A percentile compares a stretch with the other conserved stretches of the same genome.
Conservation (phyloP, 768 basidiomycete species). For the Macrolepiota albuminosa region DNA sequence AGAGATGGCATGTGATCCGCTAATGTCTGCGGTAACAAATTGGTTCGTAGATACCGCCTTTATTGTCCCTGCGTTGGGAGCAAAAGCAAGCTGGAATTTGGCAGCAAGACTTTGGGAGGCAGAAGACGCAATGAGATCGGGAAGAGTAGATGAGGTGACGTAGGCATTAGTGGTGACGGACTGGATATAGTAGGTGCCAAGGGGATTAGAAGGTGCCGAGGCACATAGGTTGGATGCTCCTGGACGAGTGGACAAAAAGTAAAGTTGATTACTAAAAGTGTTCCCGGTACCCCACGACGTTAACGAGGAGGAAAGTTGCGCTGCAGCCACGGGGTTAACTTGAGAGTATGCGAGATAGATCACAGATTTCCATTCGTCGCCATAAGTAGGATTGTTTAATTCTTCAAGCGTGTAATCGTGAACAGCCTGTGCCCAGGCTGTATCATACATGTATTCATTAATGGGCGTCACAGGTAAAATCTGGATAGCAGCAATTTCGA, state of each 20-base stretch:
- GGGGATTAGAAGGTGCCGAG: constrained; percentile 20
- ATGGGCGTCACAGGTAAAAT: constrained; percentile 30
- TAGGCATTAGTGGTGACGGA: constrained; percentile 19
- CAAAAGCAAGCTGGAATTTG: constrained; percentile 22
- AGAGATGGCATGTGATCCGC: constrained; percentile 21
- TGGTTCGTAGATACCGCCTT: constrained; percentile 18
- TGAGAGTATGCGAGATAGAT: constrained; percentile 30
- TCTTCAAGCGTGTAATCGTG: constrained; percentile 23
- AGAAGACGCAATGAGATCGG: constrained; percentile 22
- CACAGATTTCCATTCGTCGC: constrained; percentile 30
- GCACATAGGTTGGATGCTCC: constrained; percentile 25
- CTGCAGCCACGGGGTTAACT: constrained; percentile 22
- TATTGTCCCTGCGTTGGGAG: constrained; percentile 27
- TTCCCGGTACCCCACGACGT: constrained; percentile 30
- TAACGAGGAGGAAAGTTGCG: constrained; percentile 23
- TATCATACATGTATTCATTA: constrained; percentile 29
- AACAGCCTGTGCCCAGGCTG: constrained; percentile 25
- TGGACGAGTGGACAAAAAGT: constrained; percentile 28
- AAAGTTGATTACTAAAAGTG: constrained; percentile 25
- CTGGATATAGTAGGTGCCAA: constrained; percentile 26
- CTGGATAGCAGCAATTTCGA: constrained; percentile 30
- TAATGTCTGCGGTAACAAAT: constrained; percentile 28
- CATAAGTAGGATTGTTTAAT: constrained; percentile 19
- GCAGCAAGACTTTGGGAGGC: constrained; percentile 17
- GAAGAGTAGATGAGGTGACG: constrained; percentile 19